Conservation (phyloP, 495 filamentous ascomycete species). For the Daldinia vernicosa region DNA sequence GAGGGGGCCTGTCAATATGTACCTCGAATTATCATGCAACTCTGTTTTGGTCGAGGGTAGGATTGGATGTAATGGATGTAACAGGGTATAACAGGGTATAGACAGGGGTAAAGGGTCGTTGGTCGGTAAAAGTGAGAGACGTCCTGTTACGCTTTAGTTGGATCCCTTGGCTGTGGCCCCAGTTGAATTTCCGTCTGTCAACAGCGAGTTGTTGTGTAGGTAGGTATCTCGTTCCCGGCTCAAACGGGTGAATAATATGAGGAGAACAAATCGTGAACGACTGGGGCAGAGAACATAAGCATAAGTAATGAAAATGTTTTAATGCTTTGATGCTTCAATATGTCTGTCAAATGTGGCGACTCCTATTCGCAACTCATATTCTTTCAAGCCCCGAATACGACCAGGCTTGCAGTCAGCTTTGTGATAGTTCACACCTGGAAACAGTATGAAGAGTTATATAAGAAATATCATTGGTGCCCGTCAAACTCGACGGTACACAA, state of each 20-base stretch:
- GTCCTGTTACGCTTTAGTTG: constrained; percentile 24
- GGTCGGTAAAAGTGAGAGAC: constrained; percentile 38
- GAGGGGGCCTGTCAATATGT: constrained; percentile 40
- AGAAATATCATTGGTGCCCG: constrained; percentile 8
- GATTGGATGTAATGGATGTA: constrained; percentile 23
- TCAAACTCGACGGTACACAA: constrained; percentile 11
- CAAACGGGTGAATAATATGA: constrained; percentile 24
- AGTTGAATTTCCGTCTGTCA: constrained; percentile 32
- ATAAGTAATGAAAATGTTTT: neutral
- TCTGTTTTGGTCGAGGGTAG: constrained; percentile 31
- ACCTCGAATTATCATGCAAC: constrained; percentile 47
- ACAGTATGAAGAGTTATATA: constrained; percentile 15
- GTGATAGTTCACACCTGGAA: constrained; percentile 12
- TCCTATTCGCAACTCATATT: constrained; percentile 16
- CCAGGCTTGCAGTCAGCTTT: constrained; percentile 15
- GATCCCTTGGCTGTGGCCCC: constrained; percentile 29
- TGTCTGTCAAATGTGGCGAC: constrained; percentile 3
- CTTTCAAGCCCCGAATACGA: neutral
- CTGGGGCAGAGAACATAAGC: neutral
- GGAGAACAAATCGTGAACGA: neutral
- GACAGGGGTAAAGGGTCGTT: constrained; percentile 29
- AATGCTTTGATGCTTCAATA: neutral
- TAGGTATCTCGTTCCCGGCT: constrained; percentile 23
- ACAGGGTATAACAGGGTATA: constrained; percentile 30
- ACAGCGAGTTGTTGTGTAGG: constrained; percentile 24